Base-by-base conservation (phyloP, 202 grass and related monocot species). In the Elaeis oleifera region DNA sequence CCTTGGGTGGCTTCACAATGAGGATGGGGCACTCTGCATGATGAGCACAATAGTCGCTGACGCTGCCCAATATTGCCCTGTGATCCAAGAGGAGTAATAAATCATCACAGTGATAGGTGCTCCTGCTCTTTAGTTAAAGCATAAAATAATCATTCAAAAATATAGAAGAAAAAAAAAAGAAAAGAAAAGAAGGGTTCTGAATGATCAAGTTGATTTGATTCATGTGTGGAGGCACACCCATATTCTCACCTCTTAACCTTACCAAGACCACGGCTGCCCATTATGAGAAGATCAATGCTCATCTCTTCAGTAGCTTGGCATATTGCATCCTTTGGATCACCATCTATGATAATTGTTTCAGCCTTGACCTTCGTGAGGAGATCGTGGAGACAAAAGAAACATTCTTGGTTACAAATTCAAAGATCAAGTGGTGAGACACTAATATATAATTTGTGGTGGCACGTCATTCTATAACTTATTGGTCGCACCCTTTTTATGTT, bases 21-120 rank as follows among this genome's bases (percentile, higher is more conserved):
- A 89, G 76, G 3, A 89, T 66, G 0, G 89, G 81, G 70, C 89
- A 95, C 51, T 51, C 59, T 19, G 85, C 82, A 18, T 95, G 79
- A 26, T 95, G 90, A 27, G 71, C 65, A 19, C 85, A 75, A 67
- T 89, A 89, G 67, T 89, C 79, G 74, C 90, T 95, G 15, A 89
- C 90, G 66, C 90, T 95, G 73, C 90, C 90, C 26, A 95, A 61
- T 18, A 89, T 83, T 58, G 82, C 79, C 79, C 85, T 95, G 74
- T 7, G 16, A 28, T 17, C n/a, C 24, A 68, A 1, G 14, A 5
- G 14, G 31, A 36, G 21, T 14, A 18, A 76, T 22, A 50, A 50
- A 4, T 50, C 6, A 31, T 31, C 28, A 31, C 26, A 28, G 4
- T 3, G 4, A 3, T 28, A 28, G 26, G 4, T 28, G 26, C 28